A percentile compares a stretch with the other conserved stretches of the same genome.
phyloP scores from a whole-genome alignment of 2,329 filamentous ascomycete genomes.

The Annulohypoxylon truncatum region DNA sequence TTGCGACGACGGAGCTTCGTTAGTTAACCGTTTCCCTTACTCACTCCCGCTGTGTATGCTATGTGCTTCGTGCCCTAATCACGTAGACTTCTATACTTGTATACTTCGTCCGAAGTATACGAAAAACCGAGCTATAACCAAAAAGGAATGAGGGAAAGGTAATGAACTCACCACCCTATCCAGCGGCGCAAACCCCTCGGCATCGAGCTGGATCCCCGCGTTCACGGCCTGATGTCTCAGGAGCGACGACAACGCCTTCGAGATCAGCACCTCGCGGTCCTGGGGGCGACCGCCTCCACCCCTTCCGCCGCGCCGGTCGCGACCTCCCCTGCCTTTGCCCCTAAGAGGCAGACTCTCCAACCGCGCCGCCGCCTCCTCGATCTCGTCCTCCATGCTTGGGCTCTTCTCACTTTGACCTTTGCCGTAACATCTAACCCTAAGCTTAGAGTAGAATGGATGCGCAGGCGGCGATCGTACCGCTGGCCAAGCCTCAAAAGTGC shows the following conservation, averaged over 20 bases:
- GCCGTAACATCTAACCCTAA: not conserved
- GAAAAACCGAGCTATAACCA: too few relatives aligned
- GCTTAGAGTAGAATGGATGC: not conserved
- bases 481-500: not conserved
- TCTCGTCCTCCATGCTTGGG: slow-evolving; percentile 15
- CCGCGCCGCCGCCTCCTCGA: slow-evolving; percentile 25
- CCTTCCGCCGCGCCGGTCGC: slow-evolving; percentile 45
- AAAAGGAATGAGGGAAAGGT: not conserved
- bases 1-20: not conserved
- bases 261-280: slow-evolving; percentile 61
- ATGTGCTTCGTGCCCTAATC: too few relatives aligned
- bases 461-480: not conserved
- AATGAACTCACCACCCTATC: slow-evolving; percentile 67
- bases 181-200: slow-evolving; percentile 68
- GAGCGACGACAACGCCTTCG: slow-evolving; percentile 65
- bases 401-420: not conserved
- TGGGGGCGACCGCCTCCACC: slow-evolving; percentile 45
- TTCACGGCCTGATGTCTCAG: slow-evolving; percentile 67
- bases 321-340: slow-evolving; percentile 41
- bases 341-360: slow-evolving; percentile 25
- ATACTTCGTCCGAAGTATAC: slow-evolving; percentile 49
- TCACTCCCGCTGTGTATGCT: too few relatives aligned
- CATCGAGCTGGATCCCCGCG: slow-evolving; percentile 68
- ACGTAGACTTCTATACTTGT: too few relatives aligned
- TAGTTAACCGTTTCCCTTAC: not conserved